phyloP scores from a whole-genome alignment of 2,329 filamentous ascomycete species.

The Diaporthe capsici region DNA sequence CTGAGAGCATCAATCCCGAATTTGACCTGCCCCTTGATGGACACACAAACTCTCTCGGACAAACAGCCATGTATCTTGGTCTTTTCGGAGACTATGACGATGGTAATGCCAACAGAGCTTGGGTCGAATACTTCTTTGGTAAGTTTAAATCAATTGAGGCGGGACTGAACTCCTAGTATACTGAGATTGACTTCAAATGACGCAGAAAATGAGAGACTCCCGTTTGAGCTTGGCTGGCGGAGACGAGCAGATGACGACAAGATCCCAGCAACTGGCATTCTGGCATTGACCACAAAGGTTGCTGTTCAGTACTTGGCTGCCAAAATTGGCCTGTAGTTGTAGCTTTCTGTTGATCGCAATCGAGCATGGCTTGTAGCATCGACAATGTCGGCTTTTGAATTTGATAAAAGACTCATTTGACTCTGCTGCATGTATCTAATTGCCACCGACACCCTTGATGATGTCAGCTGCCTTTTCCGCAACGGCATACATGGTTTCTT shows the following conservation, averaged over 20 bases:
- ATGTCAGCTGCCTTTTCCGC: constrained; percentile 39
- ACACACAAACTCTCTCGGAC: constrained; percentile 3
- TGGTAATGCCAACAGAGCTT: constrained; percentile 1
- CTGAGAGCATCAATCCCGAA: constrained; percentile 9
- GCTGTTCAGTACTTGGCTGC: constrained; percentile 24
- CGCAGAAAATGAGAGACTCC: constrained; percentile 15
- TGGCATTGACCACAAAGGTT: constrained; percentile 12
- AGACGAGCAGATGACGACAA: constrained; percentile 19
- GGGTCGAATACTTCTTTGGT: constrained; percentile 21
- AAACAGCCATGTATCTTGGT: constrained; percentile 26
- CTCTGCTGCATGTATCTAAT: neutral
- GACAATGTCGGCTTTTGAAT: neutral
- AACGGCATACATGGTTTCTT: constrained; percentile 37
- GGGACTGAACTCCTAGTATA: neutral
- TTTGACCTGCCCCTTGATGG: constrained; percentile 18
- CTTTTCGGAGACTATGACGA: constrained; percentile 13
- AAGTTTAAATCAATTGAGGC: neutral
- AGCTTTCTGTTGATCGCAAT: neutral
- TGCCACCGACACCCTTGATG: neutral
- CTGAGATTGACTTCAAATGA: neutral
- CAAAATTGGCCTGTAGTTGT: neutral
- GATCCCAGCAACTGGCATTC: constrained; percentile 11
- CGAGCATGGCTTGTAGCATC: neutral
- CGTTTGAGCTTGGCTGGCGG: constrained; percentile 22
- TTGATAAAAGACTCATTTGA: no score